These are phyloP conservation scores for Eutrema heterophyllum DNA, from an alignment of 345 rosid genomes.

Conservation along the genomic window DNA sequence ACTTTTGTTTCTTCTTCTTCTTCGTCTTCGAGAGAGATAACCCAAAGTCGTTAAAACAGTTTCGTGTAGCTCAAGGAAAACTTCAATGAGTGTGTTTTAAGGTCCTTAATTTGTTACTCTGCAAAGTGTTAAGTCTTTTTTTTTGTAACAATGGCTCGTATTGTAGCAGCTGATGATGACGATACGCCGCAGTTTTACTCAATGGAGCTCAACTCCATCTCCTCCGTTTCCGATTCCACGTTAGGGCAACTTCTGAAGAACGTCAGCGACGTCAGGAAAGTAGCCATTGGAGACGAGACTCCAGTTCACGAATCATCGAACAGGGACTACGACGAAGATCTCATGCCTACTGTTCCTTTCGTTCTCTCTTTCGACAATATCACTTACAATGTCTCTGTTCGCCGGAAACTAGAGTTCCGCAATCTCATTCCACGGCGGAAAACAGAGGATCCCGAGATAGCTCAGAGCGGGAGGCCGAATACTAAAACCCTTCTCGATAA, in stretches of 20 bases:
- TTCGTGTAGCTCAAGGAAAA: not conserved
- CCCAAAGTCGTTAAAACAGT: not conserved
- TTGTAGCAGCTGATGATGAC: conserved; percentile 32
- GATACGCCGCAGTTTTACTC: conserved; percentile 34
- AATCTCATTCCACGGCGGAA: conserved; percentile 26
- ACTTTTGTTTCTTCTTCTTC: conserved; percentile 10
- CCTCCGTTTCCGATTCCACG: conserved; percentile 34
- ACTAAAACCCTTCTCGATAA: conserved; percentile 78
- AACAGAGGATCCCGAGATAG: conserved; percentile 34
- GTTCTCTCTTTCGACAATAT: conserved; percentile 72
- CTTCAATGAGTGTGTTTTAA: not conserved
- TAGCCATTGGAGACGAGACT: conserved; percentile 67
- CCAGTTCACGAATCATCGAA: conserved; percentile 53
- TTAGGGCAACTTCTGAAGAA: conserved; percentile 73
- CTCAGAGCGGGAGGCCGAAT: conserved; percentile 30
- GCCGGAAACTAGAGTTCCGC: conserved; percentile 44
- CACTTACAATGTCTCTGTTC: conserved; percentile 64
- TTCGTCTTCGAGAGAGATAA: not conserved
- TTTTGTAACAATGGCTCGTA: conserved; percentile 25
- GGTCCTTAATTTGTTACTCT: not conserved
- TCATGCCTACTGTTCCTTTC: conserved; percentile 52
- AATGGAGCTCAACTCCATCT: conserved; percentile 39
- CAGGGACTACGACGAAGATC: conserved; percentile 23
- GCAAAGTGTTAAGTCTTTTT: not conserved
- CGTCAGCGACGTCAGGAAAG: conserved; percentile 62